Conservation (phyloP, 306 rosid species). For the Geum urbanum region DNA sequence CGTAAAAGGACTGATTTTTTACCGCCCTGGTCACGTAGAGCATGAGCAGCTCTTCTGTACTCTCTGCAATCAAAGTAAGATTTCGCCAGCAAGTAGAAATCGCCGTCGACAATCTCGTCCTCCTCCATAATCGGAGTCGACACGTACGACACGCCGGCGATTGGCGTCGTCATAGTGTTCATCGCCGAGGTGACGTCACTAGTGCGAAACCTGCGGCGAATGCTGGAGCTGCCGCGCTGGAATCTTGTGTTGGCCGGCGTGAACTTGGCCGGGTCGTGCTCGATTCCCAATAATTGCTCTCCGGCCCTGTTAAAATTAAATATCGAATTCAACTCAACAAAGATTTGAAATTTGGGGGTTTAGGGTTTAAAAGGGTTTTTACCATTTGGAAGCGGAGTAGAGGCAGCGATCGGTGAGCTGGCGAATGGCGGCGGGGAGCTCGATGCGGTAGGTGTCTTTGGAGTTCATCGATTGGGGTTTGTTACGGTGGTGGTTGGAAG, state of each 20-base stretch:
- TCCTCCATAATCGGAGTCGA: conserved; percentile 95
- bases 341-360: conserved; percentile 25
- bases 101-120: conserved; percentile 72
- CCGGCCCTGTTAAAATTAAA: conserved; percentile 91
- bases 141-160: conserved; percentile 70
- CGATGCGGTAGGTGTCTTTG: conserved; percentile 71
- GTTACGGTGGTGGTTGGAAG: no score
- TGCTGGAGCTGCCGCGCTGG: conserved; percentile 97
- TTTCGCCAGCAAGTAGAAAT: conserved; percentile 81
- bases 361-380: conserved; percentile 14
- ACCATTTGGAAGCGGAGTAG: conserved; percentile 87
- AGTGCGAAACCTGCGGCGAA: conserved; percentile 64
- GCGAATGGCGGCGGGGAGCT: conserved; percentile 81
- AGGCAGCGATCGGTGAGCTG: conserved; percentile 87
- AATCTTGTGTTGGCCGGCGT: conserved; percentile 92
- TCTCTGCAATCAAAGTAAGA: conserved; percentile 85
- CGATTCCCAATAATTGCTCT: conserved; percentile 81
- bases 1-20: conserved; percentile 76
- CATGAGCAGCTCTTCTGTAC: conserved; percentile 85
- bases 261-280: conserved; percentile 85
- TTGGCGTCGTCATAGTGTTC: no score
- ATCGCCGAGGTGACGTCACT: conserved; percentile 50
- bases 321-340: no score
- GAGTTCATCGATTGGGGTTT: no score
- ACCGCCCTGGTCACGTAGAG: conserved; percentile 71